Percentiles rank a stretch among this genome's conserved stretches.
These are phyloP conservation scores for Yamadazyma akitaensis DNA, from an alignment of 805 yeast species.

Conservation along the genomic window DNA sequence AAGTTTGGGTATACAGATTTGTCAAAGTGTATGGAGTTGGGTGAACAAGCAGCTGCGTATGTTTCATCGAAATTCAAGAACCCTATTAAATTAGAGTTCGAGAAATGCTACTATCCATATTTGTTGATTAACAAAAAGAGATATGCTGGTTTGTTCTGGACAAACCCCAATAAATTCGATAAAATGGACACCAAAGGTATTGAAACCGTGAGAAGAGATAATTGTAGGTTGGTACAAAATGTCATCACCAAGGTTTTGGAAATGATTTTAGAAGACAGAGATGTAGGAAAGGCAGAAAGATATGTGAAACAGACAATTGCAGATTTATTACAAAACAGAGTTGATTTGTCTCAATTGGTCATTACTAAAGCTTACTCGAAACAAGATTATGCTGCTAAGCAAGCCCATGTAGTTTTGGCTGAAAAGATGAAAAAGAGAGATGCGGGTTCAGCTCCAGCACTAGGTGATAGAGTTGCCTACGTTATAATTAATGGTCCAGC, in stretches of 20 bases:
- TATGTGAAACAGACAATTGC: constrained; percentile 87
- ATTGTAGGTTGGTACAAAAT: constrained; percentile 89
- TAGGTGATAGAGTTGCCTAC: constrained; percentile 98
- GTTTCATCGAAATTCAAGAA: constrained; percentile 76
- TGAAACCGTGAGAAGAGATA: constrained; percentile 97
- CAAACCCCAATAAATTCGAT: constrained; percentile 84
- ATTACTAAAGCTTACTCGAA: constrained; percentile 89
- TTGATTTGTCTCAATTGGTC: constrained; percentile 89
- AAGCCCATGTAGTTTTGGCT: constrained; percentile 95
- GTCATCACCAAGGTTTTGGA: constrained; percentile 91
- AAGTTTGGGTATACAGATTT: constrained; percentile 85
- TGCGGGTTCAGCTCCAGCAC: constrained; percentile 93
- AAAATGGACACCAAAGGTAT: constrained; percentile 98
- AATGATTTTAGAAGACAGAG: constrained; percentile 79
- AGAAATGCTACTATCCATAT: constrained; percentile 94
- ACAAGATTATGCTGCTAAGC: constrained; percentile 91
- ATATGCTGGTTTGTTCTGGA: constrained; percentile 97
- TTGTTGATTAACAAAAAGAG: constrained; percentile 91
- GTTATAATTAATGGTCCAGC: constrained; percentile 73
- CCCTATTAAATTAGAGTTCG: constrained; percentile 95
- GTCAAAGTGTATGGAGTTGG: constrained; percentile 82
- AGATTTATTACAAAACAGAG: constrained; percentile 82
- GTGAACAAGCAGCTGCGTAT: constrained; percentile 88
- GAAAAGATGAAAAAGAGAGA: constrained; percentile 96
- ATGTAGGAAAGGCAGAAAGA: constrained; percentile 78